Evolutionary conservation across 768 basidiomycete genomes (phyloP), one percentile per base, ranked within the genome.

Genomic region (Leucocoprinus birnbaumii): DNA sequence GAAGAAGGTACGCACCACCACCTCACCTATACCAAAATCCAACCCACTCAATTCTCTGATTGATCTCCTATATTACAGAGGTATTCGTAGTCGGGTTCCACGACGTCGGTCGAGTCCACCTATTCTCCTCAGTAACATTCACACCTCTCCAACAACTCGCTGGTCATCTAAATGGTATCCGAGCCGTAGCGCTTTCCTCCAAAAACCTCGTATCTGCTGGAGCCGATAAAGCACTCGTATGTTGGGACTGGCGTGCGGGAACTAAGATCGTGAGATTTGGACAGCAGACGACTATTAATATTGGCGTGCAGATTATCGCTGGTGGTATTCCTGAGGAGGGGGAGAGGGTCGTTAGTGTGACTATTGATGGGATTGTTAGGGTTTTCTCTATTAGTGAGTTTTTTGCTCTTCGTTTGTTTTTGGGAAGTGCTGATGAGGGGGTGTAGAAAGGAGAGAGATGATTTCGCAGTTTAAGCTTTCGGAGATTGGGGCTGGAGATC

Each of bases 71-170:
- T n/a, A n/a, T n/a, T 38, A 9, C 31, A 90, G 87, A 91, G 80
- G 89, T 94, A 3, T 91, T 95, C 55, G 93, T 92, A 13, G 91
- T 92, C 31, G 94, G 93, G 0, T 94, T 94, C 71, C 91, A 94
- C 58, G 94, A 95, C 62, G 87, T 94, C 54, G 93, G 92, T 21
- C 89, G 93, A 8, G 91, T 94, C 0, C 94, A 95, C 61, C 76
- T 96, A 16, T 95, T 87, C 74, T 91, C 89, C 8, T 90, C 89
- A 0, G 73, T 92, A 25, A 93, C 89, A 0, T 96, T 89, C 63
- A 86, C 82, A 0, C 90, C 91, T 7, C 69, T 93, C 26, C 91
- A 91, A 67, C 90, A 91, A 70, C 77, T 93, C 26, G 85, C 87
- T 0, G 90, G 90, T 4, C 93, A 94, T 67, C 73, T 93, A 38